phyloP scores from a whole-genome alignment of 2,329 filamentous ascomycete species.

The Botrytis byssoidea region DNA sequence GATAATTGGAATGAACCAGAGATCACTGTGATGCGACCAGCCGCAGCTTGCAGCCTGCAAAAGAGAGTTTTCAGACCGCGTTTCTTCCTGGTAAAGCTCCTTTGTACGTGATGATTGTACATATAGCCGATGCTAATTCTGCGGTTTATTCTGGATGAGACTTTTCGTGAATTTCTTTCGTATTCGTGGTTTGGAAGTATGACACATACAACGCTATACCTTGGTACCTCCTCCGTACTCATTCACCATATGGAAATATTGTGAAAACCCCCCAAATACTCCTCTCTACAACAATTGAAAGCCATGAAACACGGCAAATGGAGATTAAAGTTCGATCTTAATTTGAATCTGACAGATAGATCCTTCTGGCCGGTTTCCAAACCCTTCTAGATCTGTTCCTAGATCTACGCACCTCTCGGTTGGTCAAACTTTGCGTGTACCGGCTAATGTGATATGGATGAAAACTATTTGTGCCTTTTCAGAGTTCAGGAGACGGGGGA shows the following conservation, averaged over 20 bases:
- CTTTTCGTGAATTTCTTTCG: background rate
- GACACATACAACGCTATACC: background rate
- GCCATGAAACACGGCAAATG: constrained; percentile 1
- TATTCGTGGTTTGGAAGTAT: background rate
- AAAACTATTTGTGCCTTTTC: background rate
- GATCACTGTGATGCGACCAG: background rate
- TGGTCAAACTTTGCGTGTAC: constrained; percentile 7
- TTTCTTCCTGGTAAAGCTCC: background rate
- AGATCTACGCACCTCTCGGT: constrained; percentile 3
- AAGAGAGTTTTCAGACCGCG: background rate
- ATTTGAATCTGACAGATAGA: constrained; percentile 3
- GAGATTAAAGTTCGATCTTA: background rate
- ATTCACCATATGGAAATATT: background rate
- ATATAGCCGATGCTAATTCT: background rate
- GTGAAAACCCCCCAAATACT: background rate
- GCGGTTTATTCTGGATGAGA: background rate
- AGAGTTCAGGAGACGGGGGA: background rate
- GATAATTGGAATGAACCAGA: background rate
- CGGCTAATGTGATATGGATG: background rate
- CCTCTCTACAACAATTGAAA: background rate
- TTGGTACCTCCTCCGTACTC: background rate
- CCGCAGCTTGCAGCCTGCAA: background rate
- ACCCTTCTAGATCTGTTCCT: constrained; percentile 17
- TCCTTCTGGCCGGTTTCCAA: constrained; percentile 8
- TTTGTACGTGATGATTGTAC: background rate